Conservation (phyloP, 2,329 filamentous ascomycete species). For the Ceratocystiopsis minuta region DNA sequence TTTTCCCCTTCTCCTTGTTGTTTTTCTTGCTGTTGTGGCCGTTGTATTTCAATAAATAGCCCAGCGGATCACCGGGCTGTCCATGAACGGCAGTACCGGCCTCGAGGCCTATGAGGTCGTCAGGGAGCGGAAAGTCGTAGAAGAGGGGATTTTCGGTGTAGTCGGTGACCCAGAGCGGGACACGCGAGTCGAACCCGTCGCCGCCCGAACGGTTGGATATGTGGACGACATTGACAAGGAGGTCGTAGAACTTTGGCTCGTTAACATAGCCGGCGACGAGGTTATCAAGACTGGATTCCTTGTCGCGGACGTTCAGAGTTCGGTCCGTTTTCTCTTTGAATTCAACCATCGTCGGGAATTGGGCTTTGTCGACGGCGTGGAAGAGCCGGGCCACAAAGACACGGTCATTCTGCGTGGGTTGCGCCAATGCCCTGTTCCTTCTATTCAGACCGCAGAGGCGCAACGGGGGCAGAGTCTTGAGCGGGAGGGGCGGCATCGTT, state of each 20-base stretch:
- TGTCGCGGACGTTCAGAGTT: slow-evolving; percentile 30
- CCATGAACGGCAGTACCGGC: too few relatives aligned
- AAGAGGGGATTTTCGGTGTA: slow-evolving; percentile 48
- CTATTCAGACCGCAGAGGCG: too few relatives aligned
- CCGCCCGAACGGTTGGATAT: slow-evolving; percentile 10
- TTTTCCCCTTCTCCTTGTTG: not conserved
- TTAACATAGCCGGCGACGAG: slow-evolving; percentile 44
- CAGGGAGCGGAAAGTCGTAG: too few relatives aligned
- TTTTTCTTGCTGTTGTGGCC: slow-evolving; percentile 26
- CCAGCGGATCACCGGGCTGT: not conserved
- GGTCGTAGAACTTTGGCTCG: slow-evolving; percentile 41
- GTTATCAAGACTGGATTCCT: slow-evolving; percentile 13
- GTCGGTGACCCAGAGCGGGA: slow-evolving; percentile 58
- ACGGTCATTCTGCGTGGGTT: not conserved
- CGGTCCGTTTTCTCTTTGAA: slow-evolving; percentile 22
- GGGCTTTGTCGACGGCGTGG: slow-evolving; percentile 23
- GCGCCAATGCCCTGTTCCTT: not conserved
- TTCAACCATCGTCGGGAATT: slow-evolving; percentile 24
- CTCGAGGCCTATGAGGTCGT: too few relatives aligned
- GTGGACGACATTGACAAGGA: slow-evolving; percentile 47
- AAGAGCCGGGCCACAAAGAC: slow-evolving; percentile 31
- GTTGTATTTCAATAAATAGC: slow-evolving; percentile 20
- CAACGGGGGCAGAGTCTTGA: too few relatives aligned
- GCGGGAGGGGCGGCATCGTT: too few relatives aligned
- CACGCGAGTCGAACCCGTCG: slow-evolving; percentile 23